Evolutionary conservation across 164 flowering plant species (phyloP).

Genomic region (Magnolia sinica): DNA sequence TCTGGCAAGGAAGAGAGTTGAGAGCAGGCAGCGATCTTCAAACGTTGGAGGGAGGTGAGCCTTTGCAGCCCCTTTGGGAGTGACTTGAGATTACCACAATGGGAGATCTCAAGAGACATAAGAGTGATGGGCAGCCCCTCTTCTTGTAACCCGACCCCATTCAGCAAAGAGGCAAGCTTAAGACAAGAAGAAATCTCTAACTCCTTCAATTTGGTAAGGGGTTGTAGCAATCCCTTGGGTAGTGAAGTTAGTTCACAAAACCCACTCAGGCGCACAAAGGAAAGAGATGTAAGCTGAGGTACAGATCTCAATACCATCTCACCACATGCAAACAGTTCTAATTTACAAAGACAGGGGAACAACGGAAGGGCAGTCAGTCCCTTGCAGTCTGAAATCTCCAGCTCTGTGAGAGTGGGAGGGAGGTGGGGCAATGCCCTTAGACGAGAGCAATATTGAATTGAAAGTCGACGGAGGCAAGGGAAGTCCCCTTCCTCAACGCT

Average conservation of each 20-base stretch:
- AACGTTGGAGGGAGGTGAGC: not conserved
- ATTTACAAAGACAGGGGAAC: not conserved
- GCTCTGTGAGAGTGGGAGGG: not conserved
- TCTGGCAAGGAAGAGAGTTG: not conserved
- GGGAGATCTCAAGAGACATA: not conserved
- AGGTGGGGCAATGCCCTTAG: not conserved
- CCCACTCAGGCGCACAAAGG: not conserved
- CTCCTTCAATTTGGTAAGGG: not conserved
- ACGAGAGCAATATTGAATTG: not conserved
- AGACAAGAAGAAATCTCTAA: not conserved
- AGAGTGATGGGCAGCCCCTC: not conserved
- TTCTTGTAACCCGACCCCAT: not conserved
- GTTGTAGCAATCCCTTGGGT: not conserved
- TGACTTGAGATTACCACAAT: not conserved
- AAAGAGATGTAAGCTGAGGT: not conserved
- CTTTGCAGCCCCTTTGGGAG: not conserved
- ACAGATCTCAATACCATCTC: not conserved
- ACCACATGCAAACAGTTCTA: not conserved
- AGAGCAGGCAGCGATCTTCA: not conserved
- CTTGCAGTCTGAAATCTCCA: not conserved
- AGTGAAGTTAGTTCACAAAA: not conserved
- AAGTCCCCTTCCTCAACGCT: constrained; percentile 1
- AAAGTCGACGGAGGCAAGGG: not conserved
- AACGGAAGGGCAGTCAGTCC: not conserved
- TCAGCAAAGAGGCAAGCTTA: not conserved